Percentiles rank a stretch among this genome's conserved stretches.
Conservation (phyloP, 2,329 filamentous ascomycete species). For the Leptographium lundbergii region DNA sequence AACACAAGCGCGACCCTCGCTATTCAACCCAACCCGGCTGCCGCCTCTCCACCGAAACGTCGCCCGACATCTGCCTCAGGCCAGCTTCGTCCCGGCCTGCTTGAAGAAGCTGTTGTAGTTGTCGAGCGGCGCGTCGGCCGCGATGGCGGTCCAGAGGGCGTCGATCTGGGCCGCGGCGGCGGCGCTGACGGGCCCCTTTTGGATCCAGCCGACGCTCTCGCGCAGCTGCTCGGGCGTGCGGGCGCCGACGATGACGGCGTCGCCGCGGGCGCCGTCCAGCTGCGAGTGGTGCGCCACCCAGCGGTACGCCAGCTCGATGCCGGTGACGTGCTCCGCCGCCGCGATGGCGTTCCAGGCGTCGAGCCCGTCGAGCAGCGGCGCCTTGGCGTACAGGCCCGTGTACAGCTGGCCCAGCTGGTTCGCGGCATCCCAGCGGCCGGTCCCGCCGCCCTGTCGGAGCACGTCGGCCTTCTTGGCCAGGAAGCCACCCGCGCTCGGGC, state of each 20-base stretch:
- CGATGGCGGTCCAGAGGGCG: background rate
- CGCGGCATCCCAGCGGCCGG: background rate
- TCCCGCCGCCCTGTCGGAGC: background rate
- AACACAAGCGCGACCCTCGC: too few relatives aligned
- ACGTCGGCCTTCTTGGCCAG: background rate
- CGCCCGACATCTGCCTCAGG: too few relatives aligned
- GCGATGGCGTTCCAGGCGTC: background rate
- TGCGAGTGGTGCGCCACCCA: background rate
- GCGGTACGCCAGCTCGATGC: background rate
- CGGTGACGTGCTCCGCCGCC: background rate
- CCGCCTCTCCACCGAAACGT: too few relatives aligned
- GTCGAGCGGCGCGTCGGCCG: background rate
- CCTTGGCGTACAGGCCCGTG: background rate
- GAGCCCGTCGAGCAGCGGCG: background rate
- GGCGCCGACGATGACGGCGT: background rate
- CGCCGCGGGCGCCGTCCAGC: background rate
- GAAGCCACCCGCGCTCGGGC: slow-evolving; percentile 1
- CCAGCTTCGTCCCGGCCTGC: background rate
- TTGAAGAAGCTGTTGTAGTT: background rate
- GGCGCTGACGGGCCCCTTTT: background rate
- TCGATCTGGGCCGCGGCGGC: background rate
- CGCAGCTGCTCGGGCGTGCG: background rate
- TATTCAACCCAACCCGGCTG: too few relatives aligned
- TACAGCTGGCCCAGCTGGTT: background rate
- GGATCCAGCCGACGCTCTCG: background rate